These are phyloP conservation scores for Lodderomyces jiufengensis DNA, from an alignment of 1,139 yeast genomes.

Conservation along the genomic window DNA sequence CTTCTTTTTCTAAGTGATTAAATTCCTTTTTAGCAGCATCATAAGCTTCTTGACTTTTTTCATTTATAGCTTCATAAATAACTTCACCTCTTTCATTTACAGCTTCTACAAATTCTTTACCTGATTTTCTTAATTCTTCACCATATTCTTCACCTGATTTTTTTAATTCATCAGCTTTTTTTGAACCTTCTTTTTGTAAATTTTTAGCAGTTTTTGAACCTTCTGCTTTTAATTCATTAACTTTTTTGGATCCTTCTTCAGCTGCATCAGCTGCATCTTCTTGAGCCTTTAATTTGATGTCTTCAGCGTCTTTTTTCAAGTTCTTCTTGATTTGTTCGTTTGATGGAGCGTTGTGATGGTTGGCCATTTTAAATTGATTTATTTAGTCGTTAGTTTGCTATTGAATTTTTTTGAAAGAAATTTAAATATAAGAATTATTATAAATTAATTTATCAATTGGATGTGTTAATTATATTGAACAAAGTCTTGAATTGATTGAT, in stretches of 20 bases:
- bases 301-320: slow-evolving; percentile 24
- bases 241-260: slow-evolving; percentile 18
- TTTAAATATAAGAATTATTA: neutral
- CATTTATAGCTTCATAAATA: slow-evolving; percentile 14
- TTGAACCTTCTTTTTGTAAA: slow-evolving; percentile 13
- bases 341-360: slow-evolving; percentile 20
- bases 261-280: slow-evolving; percentile 16
- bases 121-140: slow-evolving; percentile 5
- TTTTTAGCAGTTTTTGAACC: slow-evolving; percentile 14
- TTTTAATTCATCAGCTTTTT: slow-evolving; percentile 12
- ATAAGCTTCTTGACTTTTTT: slow-evolving; percentile 12
- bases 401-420: neutral
- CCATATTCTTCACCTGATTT: slow-evolving; percentile 19
- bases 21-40: slow-evolving; percentile 21
- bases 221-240: slow-evolving; percentile 9
- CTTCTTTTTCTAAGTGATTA: slow-evolving; percentile 25
- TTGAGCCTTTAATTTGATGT: slow-evolving; percentile 19
- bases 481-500: too few relatives aligned
- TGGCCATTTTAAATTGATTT: slow-evolving; percentile 6
- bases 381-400: too few relatives aligned
- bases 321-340: slow-evolving; percentile 21
- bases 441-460: neutral
- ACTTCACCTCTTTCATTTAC: slow-evolving; percentile 14
- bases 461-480: neutral
- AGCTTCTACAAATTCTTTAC: slow-evolving; percentile 7